phyloP scores from a whole-genome alignment of 2,329 filamentous ascomycete species.

The Aspergillus sp. region DNA sequence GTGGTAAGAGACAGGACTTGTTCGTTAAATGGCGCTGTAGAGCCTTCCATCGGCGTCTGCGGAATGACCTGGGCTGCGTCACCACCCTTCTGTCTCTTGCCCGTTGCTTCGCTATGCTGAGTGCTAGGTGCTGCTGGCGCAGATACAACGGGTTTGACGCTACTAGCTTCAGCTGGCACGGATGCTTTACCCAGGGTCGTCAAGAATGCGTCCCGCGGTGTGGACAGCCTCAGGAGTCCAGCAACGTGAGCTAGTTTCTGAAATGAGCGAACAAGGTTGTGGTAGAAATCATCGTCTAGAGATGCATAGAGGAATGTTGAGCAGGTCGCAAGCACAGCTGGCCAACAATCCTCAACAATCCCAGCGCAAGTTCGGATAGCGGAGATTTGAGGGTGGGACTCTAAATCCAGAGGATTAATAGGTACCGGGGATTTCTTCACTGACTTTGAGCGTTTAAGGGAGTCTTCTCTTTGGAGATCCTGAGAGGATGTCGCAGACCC shows the following conservation, averaged over 20 bases:
- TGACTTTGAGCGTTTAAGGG: slow-evolving; percentile 29
- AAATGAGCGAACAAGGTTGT: slow-evolving; percentile 86
- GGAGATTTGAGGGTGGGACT: slow-evolving; percentile 70
- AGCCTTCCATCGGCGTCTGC: slow-evolving; percentile 32
- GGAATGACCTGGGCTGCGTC: slow-evolving; percentile 33
- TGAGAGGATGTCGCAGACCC: slow-evolving; percentile 31
- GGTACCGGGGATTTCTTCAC: slow-evolving; percentile 53
- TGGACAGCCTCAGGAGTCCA: slow-evolving; percentile 79
- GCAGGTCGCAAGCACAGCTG: slow-evolving; percentile 89
- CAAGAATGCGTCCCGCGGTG: slow-evolving; percentile 90
- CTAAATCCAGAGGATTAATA: slow-evolving; percentile 78
- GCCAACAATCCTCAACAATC: slow-evolving; percentile 93
- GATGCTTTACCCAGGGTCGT: slow-evolving; percentile 93
- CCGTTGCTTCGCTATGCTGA: slow-evolving; percentile 27
- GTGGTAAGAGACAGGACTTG: slow-evolving; percentile 70
- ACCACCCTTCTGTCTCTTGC: slow-evolving; percentile 38
- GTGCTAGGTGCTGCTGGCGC: slow-evolving; percentile 23
- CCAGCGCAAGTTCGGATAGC: slow-evolving; percentile 78
- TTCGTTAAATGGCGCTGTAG: slow-evolving; percentile 44
- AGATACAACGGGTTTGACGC: slow-evolving; percentile 26
- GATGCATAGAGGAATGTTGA: slow-evolving; percentile 94
- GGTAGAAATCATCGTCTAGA: slow-evolving; percentile 91
- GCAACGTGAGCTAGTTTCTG: slow-evolving; percentile 96
- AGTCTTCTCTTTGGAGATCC: slow-evolving; percentile 38
- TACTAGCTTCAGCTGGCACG: slow-evolving; percentile 72